phyloP scores from a whole-genome alignment of 2,329 filamentous ascomycete species.

The Fusarium decemcellulare region DNA sequence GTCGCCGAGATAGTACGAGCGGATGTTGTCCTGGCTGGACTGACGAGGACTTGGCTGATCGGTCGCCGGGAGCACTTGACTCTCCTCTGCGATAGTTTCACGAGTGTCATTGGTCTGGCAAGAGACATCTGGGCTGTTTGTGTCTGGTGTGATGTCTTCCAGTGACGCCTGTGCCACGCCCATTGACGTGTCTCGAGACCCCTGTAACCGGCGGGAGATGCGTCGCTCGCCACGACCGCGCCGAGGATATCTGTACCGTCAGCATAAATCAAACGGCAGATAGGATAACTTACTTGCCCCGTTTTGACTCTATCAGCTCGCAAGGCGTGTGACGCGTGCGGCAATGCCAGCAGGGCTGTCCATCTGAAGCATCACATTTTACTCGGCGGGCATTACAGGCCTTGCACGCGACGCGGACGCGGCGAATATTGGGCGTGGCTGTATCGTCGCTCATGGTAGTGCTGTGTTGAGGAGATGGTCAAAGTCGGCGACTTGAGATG shows the following conservation, averaged over 20 bases:
- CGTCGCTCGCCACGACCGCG: conserved; percentile 9
- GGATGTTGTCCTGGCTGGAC: not conserved
- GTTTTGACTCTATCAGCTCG: no score
- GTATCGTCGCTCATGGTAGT: not conserved
- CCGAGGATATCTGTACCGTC: not conserved
- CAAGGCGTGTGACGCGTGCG: no score
- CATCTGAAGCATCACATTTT: conserved; percentile 38
- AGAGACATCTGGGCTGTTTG: not conserved
- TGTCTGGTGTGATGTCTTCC: not conserved
- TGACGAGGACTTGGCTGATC: not conserved
- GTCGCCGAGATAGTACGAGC: conserved; percentile 27
- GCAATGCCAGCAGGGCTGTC: not conserved
- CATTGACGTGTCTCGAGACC: not conserved
- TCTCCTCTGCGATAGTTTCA: accelerated
- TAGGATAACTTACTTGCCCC: not conserved
- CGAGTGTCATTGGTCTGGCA: not conserved
- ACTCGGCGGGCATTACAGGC: conserved; percentile 38
- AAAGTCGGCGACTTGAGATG: not conserved
- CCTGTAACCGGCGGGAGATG: conserved; percentile 8
- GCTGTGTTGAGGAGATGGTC: no score
- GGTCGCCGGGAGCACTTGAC: not conserved
- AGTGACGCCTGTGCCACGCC: not conserved
- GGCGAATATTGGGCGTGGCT: not conserved
- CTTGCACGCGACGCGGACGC: conserved; percentile 39
- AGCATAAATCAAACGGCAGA: not conserved